phyloP scores from a whole-genome alignment of 441 rosid species.

The Syzygium syzygioides region DNA sequence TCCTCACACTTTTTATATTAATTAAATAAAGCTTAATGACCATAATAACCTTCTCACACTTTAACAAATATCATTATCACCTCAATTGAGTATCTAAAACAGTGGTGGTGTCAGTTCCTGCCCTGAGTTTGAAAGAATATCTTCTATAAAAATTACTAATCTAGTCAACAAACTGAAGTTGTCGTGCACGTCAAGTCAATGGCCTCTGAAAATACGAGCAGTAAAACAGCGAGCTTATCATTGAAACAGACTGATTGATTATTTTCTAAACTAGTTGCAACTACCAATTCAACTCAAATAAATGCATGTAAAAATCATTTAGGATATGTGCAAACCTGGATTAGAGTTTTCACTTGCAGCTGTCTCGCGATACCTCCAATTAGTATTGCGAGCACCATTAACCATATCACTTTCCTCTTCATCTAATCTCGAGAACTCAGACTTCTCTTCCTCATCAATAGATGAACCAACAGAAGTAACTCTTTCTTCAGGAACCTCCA shows the following conservation, averaged over 20 bases:
- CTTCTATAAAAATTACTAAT: not conserved
- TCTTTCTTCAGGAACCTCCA: conserved; percentile 59
- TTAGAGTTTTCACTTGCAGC: conserved; percentile 22
- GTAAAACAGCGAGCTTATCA: not conserved
- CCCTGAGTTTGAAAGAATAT: not conserved
- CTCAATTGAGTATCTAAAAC: too few relatives aligned
- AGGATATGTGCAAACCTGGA: conserved; percentile 24
- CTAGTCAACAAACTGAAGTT: not conserved
- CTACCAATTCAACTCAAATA: not conserved
- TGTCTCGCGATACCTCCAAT: conserved; percentile 57
- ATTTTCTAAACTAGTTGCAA: not conserved
- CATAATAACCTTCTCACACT: too few relatives aligned
- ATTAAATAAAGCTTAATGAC: too few relatives aligned
- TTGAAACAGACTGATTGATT: not conserved
- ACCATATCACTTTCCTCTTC: conserved; percentile 16
- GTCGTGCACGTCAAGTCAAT: not conserved
- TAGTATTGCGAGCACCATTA: conserved; percentile 20
- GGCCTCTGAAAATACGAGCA: not conserved
- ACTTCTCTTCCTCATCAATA: conserved; percentile 52
- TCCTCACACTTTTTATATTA: too few relatives aligned
- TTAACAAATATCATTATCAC: too few relatives aligned
- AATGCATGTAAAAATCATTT: not conserved
- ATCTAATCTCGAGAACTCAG: conserved; percentile 30
- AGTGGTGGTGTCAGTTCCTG: not conserved
- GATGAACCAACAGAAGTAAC: conserved; percentile 35